Evolutionary conservation across 2,329 filamentous ascomycete genomes (phyloP).

Genomic region (Alternaria gansuensis): DNA sequence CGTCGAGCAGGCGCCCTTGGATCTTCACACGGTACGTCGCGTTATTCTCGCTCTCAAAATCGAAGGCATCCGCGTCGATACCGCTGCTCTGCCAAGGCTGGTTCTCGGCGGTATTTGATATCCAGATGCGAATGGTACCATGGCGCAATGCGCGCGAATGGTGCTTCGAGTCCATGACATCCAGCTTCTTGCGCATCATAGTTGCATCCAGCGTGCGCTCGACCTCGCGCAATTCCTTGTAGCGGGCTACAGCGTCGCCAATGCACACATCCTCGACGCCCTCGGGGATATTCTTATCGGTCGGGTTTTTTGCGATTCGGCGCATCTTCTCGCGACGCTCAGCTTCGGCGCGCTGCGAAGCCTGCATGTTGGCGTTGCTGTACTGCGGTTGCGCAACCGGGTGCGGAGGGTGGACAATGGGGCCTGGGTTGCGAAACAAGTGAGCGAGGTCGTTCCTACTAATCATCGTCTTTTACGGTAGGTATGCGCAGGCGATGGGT

Average conservation of each 20-base stretch:
- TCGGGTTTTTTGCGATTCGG: slow-evolving; percentile 86
- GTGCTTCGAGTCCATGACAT: slow-evolving; percentile 83
- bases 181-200: slow-evolving; percentile 92
- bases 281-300: slow-evolving; percentile 93
- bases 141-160: slow-evolving; percentile 79
- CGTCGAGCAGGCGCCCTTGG: slow-evolving; percentile 79
- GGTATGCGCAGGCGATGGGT: slow-evolving; percentile 17
- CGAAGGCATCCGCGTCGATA: slow-evolving; percentile 77
- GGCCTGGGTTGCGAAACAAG: slow-evolving; percentile 58
- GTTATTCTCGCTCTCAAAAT: slow-evolving; percentile 79
- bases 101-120: slow-evolving; percentile 92
- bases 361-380: slow-evolving; percentile 52
- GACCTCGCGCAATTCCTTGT: slow-evolving; percentile 83
- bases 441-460: slow-evolving; percentile 58
- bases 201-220: slow-evolving; percentile 90
- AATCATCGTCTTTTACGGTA: slow-evolving; percentile 52
- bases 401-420: slow-evolving; percentile 58
- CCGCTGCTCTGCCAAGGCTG: slow-evolving; percentile 86
- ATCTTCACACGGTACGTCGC: slow-evolving; percentile 91
- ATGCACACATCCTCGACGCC: slow-evolving; percentile 81
- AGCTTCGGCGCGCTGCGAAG: slow-evolving; percentile 56
- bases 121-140: slow-evolving; percentile 89
- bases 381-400: slow-evolving; percentile 59
- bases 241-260: slow-evolving; percentile 81
- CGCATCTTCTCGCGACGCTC: slow-evolving; percentile 74